Conservation (phyloP, 768 basidiomycete species). For the Coprinopsis marcescibilis region DNA sequence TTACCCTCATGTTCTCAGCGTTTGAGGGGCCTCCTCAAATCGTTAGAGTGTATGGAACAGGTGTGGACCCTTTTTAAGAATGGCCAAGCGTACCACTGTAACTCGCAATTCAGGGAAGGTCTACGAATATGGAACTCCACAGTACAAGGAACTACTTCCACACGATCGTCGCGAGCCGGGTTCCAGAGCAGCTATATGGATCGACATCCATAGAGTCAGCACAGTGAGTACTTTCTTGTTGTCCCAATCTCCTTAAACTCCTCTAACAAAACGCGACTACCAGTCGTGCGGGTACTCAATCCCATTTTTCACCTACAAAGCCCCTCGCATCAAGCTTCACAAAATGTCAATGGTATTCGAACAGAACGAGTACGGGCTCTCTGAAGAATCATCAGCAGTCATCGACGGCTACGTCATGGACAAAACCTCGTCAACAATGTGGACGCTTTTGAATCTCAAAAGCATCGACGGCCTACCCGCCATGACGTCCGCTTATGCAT, state of each 20-base stretch:
- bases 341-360: slow-evolving; percentile 21
- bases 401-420: too few relatives aligned
- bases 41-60: slow-evolving; percentile 53
- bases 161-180: slow-evolving; percentile 42
- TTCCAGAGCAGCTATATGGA: slow-evolving; percentile 47
- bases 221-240: slow-evolving; percentile 22
- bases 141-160: slow-evolving; percentile 45
- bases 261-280: not conserved
- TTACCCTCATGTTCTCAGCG: slow-evolving; percentile 57
- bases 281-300: slow-evolving; percentile 59
- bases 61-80: slow-evolving; percentile 24
- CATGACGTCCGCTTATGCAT: too few relatives aligned
- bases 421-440: too few relatives aligned
- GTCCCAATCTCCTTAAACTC: not conserved
- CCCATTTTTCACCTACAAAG: slow-evolving; percentile 46
- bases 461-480: too few relatives aligned
- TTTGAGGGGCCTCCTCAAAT: slow-evolving; percentile 58
- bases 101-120: slow-evolving; percentile 34
- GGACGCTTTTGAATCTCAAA: too few relatives aligned
- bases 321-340: slow-evolving; percentile 42
- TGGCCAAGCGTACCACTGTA: not conserved
- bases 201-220: slow-evolving; percentile 51
- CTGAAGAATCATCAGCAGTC: too few relatives aligned
- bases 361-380: slow-evolving; percentile 20
- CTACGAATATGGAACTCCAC: slow-evolving; percentile 52